Percentiles rank a stretch among this genome's conserved stretches.
Evolutionary conservation across 768 basidiomycete genomes (phyloP).

Genomic region (Boletellus emodensis): DNA sequence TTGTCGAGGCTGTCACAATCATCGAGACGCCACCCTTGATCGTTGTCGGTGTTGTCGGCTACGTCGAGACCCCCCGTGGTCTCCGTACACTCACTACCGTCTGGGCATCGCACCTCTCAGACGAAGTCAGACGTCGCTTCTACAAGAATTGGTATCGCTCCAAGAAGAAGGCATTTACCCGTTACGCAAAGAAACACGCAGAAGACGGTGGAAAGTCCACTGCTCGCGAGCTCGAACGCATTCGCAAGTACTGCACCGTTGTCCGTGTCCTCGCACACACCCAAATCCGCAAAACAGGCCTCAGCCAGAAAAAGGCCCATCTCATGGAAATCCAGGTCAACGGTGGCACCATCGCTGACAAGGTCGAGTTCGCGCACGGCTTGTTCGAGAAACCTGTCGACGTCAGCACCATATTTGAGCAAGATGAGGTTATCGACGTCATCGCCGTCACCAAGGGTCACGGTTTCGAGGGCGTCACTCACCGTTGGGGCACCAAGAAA

Average conservation of each 20-base stretch:
- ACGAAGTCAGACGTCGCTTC: slow-evolving; percentile 98
- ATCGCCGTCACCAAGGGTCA: slow-evolving; percentile 99
- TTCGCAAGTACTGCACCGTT: slow-evolving; percentile 99
- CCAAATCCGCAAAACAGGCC: slow-evolving; percentile 96
- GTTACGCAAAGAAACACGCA: slow-evolving; percentile 98
- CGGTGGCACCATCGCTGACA: slow-evolving; percentile 93
- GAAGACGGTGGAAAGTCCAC: slow-evolving; percentile 92
- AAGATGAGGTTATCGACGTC: slow-evolving; percentile 94
- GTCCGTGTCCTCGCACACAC: slow-evolving; percentile 99
- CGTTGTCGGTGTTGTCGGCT: slow-evolving; percentile 96
- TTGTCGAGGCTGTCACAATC: slow-evolving; percentile 96
- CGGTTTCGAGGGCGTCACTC: slow-evolving; percentile 99
- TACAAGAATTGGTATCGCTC: slow-evolving; percentile 99
- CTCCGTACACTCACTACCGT: slow-evolving; percentile 98
- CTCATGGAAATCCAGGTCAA: slow-evolving; percentile 99
- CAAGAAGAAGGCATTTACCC: slow-evolving; percentile 99
- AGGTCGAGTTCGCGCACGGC: slow-evolving; percentile 91
- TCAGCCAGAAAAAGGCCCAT: slow-evolving; percentile 99
- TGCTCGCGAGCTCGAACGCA: slow-evolving; percentile 95
- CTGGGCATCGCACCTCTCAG: slow-evolving; percentile 96
- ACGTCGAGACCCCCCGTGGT: slow-evolving; percentile 99
- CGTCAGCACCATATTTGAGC: slow-evolving; percentile 83
- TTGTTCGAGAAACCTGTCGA: slow-evolving; percentile 97
- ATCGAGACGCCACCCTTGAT: slow-evolving; percentile 97
- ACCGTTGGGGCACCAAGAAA: slow-evolving; percentile 99